Conservation (phyloP, 768 basidiomycete genomes). For the Candolleomyces eurysporus region DNA sequence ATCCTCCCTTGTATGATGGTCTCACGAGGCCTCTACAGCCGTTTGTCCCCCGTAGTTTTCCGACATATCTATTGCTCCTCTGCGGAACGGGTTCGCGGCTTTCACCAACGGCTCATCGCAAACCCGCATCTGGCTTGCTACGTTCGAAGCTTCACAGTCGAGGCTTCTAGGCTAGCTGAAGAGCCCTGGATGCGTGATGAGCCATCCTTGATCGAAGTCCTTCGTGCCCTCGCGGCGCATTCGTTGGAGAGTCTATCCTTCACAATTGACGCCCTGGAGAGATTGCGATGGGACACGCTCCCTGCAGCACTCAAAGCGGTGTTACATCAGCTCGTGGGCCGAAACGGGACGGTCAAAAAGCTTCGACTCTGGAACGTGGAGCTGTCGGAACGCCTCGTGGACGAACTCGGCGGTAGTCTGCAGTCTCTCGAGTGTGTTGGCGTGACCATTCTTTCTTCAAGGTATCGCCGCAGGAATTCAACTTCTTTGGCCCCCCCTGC, state of each 20-base stretch:
- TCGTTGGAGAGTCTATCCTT: neutral
- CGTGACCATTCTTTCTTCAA: neutral
- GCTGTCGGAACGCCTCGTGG: neutral
- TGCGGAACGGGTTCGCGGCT: neutral
- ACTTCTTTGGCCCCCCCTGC: neutral
- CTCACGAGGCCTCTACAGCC: neutral
- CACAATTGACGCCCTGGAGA: neutral
- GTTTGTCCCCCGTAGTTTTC: neutral
- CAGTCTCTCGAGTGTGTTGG: neutral
- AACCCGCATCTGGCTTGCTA: neutral
- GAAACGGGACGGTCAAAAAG: neutral
- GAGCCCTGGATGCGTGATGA: neutral
- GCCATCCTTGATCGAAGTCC: neutral
- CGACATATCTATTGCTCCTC: neutral
- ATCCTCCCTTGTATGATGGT: neutral
- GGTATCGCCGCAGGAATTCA: neutral
- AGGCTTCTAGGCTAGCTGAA: neutral
- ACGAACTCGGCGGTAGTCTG: neutral
- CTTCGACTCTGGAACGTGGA: neutral
- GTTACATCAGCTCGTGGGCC: neutral
- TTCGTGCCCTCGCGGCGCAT: neutral
- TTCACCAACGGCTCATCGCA: neutral
- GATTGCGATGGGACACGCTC: neutral
- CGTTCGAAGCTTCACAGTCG: neutral
- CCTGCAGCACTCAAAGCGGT: neutral